A percentile compares a stretch with the other conserved stretches of the same genome.
phyloP scores from a whole-genome alignment of 2,329 filamentous ascomycete genomes.

The Colletotrichum navitas region DNA sequence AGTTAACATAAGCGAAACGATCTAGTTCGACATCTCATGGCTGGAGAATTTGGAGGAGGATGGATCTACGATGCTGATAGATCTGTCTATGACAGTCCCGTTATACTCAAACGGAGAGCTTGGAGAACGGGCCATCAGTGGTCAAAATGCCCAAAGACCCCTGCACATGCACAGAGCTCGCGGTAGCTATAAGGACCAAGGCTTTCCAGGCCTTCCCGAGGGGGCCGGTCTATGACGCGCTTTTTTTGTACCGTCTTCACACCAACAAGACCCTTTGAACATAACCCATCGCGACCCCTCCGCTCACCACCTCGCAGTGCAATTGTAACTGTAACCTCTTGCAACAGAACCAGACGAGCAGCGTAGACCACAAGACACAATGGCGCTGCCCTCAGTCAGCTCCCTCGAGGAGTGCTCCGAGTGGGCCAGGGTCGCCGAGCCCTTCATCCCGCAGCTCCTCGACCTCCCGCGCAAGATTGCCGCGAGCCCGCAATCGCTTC shows the following conservation, averaged over 20 bases:
- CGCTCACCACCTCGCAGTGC: not conserved
- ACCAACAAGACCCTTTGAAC: not conserved
- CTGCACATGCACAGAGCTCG: conserved; percentile 17
- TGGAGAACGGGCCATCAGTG: conserved; percentile 16
- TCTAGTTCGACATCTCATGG: conserved; percentile 6
- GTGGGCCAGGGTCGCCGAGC: conserved; percentile 79
- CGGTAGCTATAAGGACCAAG: not conserved
- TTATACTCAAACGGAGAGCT: not conserved
- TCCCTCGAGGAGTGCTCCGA: conserved; percentile 81
- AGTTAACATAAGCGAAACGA: conserved; percentile 1
- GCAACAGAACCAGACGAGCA: not conserved
- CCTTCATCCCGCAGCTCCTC: conserved; percentile 78
- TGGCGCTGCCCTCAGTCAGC: conserved; percentile 80
- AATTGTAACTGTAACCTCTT: not conserved
- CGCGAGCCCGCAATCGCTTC: conserved; percentile 71
- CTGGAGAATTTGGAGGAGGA: not conserved
- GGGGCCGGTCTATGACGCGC: conserved; percentile 35
- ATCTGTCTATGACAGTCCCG: not conserved
- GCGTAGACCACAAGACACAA: conserved; percentile 48
- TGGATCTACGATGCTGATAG: not conserved
- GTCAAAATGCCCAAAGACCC: conserved; percentile 25
- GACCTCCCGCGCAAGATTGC: conserved; percentile 76
- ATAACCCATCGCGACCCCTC: conserved; percentile 15
- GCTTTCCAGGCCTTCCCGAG: conserved; percentile 2
- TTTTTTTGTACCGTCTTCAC: conserved; percentile 26